Percentiles rank a stretch among this genome's conserved stretches.
Evolutionary conservation across 2,329 filamentous ascomycete species (phyloP).

Genomic region (Phyllosticta citribraziliensis): DNA sequence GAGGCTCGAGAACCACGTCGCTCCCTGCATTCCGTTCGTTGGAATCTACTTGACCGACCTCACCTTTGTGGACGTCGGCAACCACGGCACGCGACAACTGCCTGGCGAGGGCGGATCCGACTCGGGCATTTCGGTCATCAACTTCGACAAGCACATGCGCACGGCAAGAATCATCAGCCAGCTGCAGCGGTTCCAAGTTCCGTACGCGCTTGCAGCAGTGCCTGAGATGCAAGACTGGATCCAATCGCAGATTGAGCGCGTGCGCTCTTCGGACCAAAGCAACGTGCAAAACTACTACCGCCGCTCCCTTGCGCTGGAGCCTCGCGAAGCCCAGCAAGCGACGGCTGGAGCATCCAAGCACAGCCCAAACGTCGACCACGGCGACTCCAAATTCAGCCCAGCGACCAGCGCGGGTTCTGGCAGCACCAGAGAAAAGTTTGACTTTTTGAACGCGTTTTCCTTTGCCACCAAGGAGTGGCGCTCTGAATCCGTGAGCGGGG

Average conservation of each 20-base stretch:
- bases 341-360: constrained; percentile 8
- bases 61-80: constrained; percentile 91
- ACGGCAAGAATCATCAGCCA: constrained; percentile 95
- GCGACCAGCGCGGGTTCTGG: neutral
- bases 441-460: constrained; percentile 9
- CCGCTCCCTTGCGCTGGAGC: constrained; percentile 76
- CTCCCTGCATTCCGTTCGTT: constrained; percentile 88
- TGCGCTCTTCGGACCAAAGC: constrained; percentile 55
- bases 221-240: constrained; percentile 92
- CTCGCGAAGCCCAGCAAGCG: constrained; percentile 44
- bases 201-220: constrained; percentile 73
- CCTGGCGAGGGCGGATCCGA: constrained; percentile 47
- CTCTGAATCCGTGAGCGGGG: neutral
- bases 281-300: constrained; percentile 64
- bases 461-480: constrained; percentile 2
- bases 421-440: constrained; percentile 6
- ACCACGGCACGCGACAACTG: constrained; percentile 73
- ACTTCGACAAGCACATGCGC: constrained; percentile 93
- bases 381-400: neutral
- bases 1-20: constrained; percentile 73
- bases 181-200: constrained; percentile 90
- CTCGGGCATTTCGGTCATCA: constrained; percentile 73
- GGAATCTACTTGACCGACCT: constrained; percentile 95
- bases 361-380: constrained; percentile 3
- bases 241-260: constrained; percentile 65